Base-by-base conservation (phyloP, 2,329 filamentous ascomycete species). In the Arthrobotrys entomopaga region DNA sequence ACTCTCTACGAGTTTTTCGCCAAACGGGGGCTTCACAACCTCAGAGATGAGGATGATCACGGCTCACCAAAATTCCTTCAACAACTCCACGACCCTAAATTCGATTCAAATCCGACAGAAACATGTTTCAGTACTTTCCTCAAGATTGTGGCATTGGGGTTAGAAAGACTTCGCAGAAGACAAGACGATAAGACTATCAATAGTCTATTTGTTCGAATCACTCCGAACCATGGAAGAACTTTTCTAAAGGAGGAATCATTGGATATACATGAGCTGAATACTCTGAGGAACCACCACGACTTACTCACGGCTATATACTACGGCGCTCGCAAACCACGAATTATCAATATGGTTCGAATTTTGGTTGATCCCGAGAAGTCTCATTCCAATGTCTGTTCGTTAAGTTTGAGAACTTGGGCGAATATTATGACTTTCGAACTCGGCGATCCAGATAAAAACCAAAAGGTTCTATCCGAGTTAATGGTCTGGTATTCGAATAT, bases 1-100 rank as follows among this genome's bases (percentile, higher is more conserved):
- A 82, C 85, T 1, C 85, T 90, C 1, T 90, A 90, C 75, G 88
- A 90, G 80, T 90, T 90, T 78, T 90, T 90, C 77, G 88, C 87
- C 8, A 85, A 85, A 1, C 86, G 88, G 75, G 84, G 86, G 52
- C 83, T 90, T 10, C 84, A 85, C 1, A 86, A 90, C 79, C 79
- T 91, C 48, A 85, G 87, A 42, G 89, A 90, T 70, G 89, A 90
- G 78, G 86, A 89, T 78, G 86, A 85, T 0, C 86, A 86, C 77
- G 83, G 83, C 64, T 90, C 88, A 2, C 87, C 88, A 0, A 81
- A 80, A 2, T 90, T 90, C 60, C 81, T 90, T 0, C 87, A 89
- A 54, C 82, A 86, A 16, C 84, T 90, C 65, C 42, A 77, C 77
- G 0, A 24, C 86, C 0, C 84, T 82, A 0, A 80, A 7, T 74